phyloP scores from a whole-genome alignment of 2,329 filamentous ascomycete genomes.

The Fusarium udum region DNA sequence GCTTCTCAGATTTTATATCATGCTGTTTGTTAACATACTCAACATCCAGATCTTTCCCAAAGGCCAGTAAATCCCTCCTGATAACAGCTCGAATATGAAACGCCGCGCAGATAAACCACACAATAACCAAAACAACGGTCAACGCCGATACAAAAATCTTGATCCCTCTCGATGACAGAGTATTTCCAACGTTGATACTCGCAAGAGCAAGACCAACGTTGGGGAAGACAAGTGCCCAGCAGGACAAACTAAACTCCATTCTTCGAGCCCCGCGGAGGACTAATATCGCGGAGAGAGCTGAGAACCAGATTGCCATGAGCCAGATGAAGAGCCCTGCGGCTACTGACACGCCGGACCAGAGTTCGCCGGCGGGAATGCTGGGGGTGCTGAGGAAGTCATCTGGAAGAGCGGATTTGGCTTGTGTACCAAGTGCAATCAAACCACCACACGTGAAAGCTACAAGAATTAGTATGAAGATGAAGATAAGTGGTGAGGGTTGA shows the following conservation, averaged over 20 bases:
- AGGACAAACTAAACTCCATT: constrained; percentile 9
- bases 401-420: constrained; percentile 1
- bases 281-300: not conserved
- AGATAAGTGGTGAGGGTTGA: accelerated
- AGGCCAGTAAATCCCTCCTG: not conserved
- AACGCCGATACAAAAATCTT: not conserved
- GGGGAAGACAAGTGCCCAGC: constrained; percentile 22
- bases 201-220: constrained; percentile 17
- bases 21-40: constrained; percentile 6
- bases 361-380: not conserved
- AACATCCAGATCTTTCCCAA: constrained; percentile 17
- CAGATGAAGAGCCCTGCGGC: constrained; percentile 17
- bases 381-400: not conserved
- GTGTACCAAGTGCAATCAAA: not conserved
- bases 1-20: not conserved
- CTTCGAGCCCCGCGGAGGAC: not conserved
- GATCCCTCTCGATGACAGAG: not conserved
- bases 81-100: not conserved
- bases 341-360: constrained; percentile 10
- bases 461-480: accelerated
- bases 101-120: constrained; percentile 9
- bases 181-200: constrained; percentile 9
- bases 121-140: not conserved
- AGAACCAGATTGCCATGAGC: constrained; percentile 22
- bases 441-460: constrained; percentile 7